These are phyloP conservation scores for Dioszegia hungarica DNA, from an alignment of 768 basidiomycete genomes.

Conservation along the genomic window DNA sequence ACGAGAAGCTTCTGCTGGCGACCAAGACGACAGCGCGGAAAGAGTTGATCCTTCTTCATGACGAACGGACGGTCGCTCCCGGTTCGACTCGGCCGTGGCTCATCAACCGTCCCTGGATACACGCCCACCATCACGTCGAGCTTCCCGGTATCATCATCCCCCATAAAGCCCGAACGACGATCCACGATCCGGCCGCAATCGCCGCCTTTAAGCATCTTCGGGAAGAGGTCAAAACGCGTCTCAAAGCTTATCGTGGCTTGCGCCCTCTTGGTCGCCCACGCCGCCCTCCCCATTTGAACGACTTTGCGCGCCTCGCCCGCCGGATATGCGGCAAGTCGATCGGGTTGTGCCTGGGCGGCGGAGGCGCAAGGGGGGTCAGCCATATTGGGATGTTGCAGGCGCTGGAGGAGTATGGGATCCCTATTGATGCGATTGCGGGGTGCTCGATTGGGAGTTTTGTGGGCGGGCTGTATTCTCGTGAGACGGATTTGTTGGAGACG, in stretches of 20 bases:
- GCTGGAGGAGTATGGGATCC: slow-evolving; percentile 83
- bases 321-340: slow-evolving; percentile 88
- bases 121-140: slow-evolving; percentile 94
- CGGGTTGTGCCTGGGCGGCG: slow-evolving; percentile 90
- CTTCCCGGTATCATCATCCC: slow-evolving; percentile 52
- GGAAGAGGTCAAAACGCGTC: slow-evolving; percentile 81
- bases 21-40: slow-evolving; percentile 99
- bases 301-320: slow-evolving; percentile 86
- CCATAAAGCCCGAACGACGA: slow-evolving; percentile 53
- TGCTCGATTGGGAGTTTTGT: slow-evolving; percentile 75
- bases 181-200: slow-evolving; percentile 81
- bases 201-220: slow-evolving; percentile 85
- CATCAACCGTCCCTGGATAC: slow-evolving; percentile 91
- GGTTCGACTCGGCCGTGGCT: slow-evolving; percentile 96
- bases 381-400: slow-evolving; percentile 86
- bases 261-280: slow-evolving; percentile 62
- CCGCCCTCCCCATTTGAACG: slow-evolving; percentile 74
- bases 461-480: slow-evolving; percentile 89
- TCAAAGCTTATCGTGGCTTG: slow-evolving; percentile 76
- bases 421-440: slow-evolving; percentile 91
- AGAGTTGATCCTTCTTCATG: slow-evolving; percentile 88
- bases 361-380: slow-evolving; percentile 86
- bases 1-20: slow-evolving; percentile 79
- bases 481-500: slow-evolving; percentile 82
- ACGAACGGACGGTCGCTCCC: slow-evolving; percentile 78